Percentiles rank a stretch among this genome's conserved stretches.
These are phyloP conservation scores for Coemansia sp. DNA, from an alignment of 192 early-diverging fungal genomes.

Conservation along the genomic window DNA sequence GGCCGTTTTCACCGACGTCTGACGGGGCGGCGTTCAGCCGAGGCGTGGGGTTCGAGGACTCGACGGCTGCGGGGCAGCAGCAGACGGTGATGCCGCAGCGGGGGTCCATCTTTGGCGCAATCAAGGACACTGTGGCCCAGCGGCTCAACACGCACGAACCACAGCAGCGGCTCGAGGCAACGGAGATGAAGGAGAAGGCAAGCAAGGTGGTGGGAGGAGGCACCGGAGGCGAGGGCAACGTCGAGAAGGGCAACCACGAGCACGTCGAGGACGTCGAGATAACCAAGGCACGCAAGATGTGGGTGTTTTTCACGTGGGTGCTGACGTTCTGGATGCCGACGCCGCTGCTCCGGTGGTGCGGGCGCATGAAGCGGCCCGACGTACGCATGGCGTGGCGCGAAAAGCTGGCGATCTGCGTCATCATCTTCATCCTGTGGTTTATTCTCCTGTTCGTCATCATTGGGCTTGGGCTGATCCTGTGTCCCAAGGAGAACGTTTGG, in stretches of 20 bases:
- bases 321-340: constrained; percentile 42
- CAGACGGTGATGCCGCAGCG: constrained; percentile 2
- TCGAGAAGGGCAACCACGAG: constrained; percentile 47
- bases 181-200: constrained; percentile 2
- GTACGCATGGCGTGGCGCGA: constrained; percentile 97
- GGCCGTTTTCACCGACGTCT: constrained; percentile 15
- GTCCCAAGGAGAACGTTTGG: constrained; percentile 70
- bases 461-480: constrained; percentile 70
- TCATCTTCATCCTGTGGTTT: constrained; percentile 82
- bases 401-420: constrained; percentile 81
- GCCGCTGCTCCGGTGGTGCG: constrained; percentile 23
- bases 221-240: constrained; percentile 48
- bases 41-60: constrained; percentile 49
- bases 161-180: constrained; percentile 2
- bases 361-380: constrained; percentile 85
- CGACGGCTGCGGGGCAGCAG: too few species aligned
- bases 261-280: constrained; percentile 43
- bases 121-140: constrained; percentile 23
- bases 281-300: constrained; percentile 22
- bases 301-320: constrained; percentile 38
- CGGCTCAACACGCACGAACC: neutral
- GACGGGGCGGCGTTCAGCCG: constrained; percentile 31
- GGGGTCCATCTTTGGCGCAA: constrained; percentile 21
- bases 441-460: constrained; percentile 86
- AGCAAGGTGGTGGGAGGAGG: constrained; percentile 19